Base-by-base conservation (phyloP, 306 rosid species). In the Cyclanthera cordifolia region DNA sequence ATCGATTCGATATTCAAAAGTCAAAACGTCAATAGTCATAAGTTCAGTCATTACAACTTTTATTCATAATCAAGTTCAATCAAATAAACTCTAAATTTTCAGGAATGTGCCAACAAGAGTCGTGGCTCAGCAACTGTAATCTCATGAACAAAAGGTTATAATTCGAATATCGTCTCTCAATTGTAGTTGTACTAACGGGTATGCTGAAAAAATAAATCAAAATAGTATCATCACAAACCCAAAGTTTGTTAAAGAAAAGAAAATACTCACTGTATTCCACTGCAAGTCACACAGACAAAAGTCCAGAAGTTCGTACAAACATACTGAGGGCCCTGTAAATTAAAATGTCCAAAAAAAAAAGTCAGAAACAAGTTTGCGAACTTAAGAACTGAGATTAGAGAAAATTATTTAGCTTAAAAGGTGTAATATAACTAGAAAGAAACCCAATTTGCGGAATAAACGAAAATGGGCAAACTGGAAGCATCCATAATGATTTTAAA, bases 251-350 rank as follows among this genome's bases (percentile, higher is more conserved):
- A 43, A 43, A 71, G 50, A 39, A 24, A 24, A 47, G 10, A 6
- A 6, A 72, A 54, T 46, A 82, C 96, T 89, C 84, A 89, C 96
- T 89, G 96, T 65, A 89, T 89, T 74, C 96, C 96, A 53, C 96
- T 83, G 86, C 96, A 89, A 54, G 96, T 79, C 48, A 39, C 67
- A 77, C 96, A 89, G 70, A 85, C 69, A 81, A 86, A 86, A 53
- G 83, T 86, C 90, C 93, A 86, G 66, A 89, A 86, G 64, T 81
- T 85, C 48, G 90, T 80, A 76, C 96, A 89, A 21, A 86, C 96
- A 74, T 86, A 89, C 73, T 89, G 96, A 30, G 93, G 96, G 60
- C 96, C 96, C 96, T 89, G 88, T 14, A 72, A 50, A 64, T 1
- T 0, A 63, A 71, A 53, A 73, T 15, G 25, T 12, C 2, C n/a